Base-by-base conservation (phyloP, 2,329 filamentous ascomycete species). In the Ophiosphaerella narmari region DNA sequence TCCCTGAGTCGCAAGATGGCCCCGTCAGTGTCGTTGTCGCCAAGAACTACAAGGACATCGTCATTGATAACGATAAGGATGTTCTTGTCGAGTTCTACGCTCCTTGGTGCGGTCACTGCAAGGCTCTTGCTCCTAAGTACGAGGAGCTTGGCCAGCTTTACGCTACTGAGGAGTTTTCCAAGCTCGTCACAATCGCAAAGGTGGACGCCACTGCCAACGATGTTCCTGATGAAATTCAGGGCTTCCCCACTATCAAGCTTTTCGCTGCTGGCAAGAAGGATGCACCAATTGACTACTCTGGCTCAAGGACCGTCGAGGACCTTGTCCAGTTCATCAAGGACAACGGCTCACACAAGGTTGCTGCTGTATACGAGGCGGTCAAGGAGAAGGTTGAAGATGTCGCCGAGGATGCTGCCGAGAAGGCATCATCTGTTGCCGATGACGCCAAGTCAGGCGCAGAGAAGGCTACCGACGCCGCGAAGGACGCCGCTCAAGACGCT, bases 191-290 rank as follows among this genome's bases (percentile, higher is more conserved):
- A 66, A 85, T 85, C 81, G 88, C 80, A 78, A 99, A 99, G 88
- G 88, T 99, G 64, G 94, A 99, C 72, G 94, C 94, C 52, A 99
- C 94, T 56, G 78, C 80, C 79, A 99, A 99, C 81, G 94, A 99
- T 68, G 90, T 97, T 50, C 94, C 94, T 50, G 93, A 97, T 77
- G 90, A 96, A 80, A 91, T 99, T 71, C 85, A 90, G 77, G 94
- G 94, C 59, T 99, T 99, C 88, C 94, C 94, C 50, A 99, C 94
- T 75, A 97, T 99, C 85, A 97, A 97, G 85, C 85, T 99, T 63
- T 99, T 86, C 88, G 85, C 90, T 59, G 94, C 94, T 66, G 92
- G 91, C 69, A 82, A 83, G 77, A 99, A 99, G 86, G 82, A 83
- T 70, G 80, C 86, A 63, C 90, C 94, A 52, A 77, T 97, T 57